Evolutionary conservation across 331 rosid genomes (phyloP).

Genomic region (Malus hybrid): DNA sequence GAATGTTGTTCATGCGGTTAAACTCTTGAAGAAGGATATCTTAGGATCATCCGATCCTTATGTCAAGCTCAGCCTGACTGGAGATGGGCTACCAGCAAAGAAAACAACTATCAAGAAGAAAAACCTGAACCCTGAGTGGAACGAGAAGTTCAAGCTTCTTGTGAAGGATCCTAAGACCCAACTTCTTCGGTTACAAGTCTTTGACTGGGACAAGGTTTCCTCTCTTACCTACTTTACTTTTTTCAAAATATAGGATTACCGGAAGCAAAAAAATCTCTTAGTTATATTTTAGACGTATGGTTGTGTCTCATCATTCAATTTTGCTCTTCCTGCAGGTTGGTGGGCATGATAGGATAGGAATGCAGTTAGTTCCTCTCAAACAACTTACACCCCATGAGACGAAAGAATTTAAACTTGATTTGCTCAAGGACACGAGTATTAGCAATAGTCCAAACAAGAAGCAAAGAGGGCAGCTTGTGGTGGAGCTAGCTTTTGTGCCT

Average conservation of each 20-base stretch:
- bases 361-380: constrained; percentile 72
- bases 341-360: constrained; percentile 72
- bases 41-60: constrained; percentile 94
- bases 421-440: constrained; percentile 55
- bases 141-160: constrained; percentile 82
- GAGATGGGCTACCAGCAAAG: constrained; percentile 65
- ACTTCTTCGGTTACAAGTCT: constrained; percentile 80
- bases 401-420: constrained; percentile 57
- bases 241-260: background rate
- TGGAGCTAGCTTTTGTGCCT: constrained; percentile 70
- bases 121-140: constrained; percentile 89
- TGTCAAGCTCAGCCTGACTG: constrained; percentile 69
- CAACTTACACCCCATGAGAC: constrained; percentile 51
- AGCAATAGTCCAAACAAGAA: constrained; percentile 42
- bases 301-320: background rate
- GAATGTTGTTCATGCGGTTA: constrained; percentile 67
- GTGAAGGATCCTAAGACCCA: constrained; percentile 85
- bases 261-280: background rate
- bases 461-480: constrained; percentile 61
- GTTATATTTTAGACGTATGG: background rate
- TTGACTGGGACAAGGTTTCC: constrained; percentile 92
- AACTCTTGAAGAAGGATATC: constrained; percentile 87
- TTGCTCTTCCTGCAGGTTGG: constrained; percentile 53
- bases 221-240: constrained; percentile 9
- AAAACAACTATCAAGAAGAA: constrained; percentile 77